Evolutionary conservation across 306 rosid species (phyloP).

Genomic region (Cotoneaster glaucophyllus): DNA sequence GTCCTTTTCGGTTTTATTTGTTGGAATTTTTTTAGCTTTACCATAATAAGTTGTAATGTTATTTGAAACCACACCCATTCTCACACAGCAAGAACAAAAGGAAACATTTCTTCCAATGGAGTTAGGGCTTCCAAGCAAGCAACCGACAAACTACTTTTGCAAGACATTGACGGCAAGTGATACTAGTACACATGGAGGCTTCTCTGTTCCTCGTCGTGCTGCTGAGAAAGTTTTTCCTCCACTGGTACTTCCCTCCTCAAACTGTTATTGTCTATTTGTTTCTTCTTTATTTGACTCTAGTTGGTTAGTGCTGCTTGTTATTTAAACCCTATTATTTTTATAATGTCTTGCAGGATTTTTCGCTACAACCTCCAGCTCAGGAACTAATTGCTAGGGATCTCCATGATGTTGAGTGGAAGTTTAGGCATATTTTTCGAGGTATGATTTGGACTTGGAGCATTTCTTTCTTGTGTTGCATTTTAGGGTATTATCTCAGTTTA

Average conservation of each 20-base stretch:
- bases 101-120: conserved; percentile 91
- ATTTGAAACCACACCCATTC: not conserved
- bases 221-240: conserved; percentile 94
- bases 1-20: not conserved
- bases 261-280: not conserved
- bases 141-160: conserved; percentile 85
- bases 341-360: conserved; percentile 58
- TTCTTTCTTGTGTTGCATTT: not conserved
- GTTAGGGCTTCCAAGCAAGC: conserved; percentile 76
- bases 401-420: conserved; percentile 89
- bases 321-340: not conserved
- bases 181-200: conserved; percentile 90
- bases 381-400: conserved; percentile 83
- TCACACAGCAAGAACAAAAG: conserved; percentile 74
- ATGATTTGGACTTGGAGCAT: not conserved
- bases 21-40: not conserved
- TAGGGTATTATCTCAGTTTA: not conserved
- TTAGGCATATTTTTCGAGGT: conserved; percentile 83
- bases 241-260: conserved; percentile 30
- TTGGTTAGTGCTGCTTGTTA: conserved; percentile 16
- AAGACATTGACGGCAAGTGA: conserved; percentile 87
- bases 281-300: conserved; percentile 10
- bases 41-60: not conserved
- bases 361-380: conserved; percentile 83
- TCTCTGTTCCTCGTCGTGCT: conserved; percentile 92